These are phyloP conservation scores for Immersiella caudata DNA, from an alignment of 495 filamentous ascomycete species.

Conservation along the genomic window DNA sequence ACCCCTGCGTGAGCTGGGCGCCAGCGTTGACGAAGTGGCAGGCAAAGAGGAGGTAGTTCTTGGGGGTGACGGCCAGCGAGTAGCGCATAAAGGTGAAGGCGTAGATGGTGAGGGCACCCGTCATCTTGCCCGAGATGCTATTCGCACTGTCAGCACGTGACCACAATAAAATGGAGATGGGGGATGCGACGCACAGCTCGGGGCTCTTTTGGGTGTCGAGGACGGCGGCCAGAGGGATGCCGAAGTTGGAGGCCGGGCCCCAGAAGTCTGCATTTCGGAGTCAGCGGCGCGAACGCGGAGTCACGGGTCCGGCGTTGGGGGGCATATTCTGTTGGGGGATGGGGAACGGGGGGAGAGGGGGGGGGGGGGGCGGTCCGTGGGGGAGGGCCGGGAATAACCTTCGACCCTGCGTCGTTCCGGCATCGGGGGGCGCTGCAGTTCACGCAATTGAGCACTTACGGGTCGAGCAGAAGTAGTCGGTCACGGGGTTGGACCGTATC, in stretches of 20 bases:
- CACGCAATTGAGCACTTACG: constrained; percentile 63
- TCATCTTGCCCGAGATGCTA: constrained; percentile 94
- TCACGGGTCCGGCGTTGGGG: not conserved
- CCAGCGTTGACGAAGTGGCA: constrained; percentile 83
- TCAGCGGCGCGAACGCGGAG: not conserved
- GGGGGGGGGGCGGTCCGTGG: not conserved
- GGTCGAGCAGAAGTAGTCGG: constrained; percentile 91
- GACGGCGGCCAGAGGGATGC: constrained; percentile 89
- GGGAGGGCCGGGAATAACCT: not conserved
- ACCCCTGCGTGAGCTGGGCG: constrained; percentile 74
- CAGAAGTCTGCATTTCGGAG: constrained; percentile 74
- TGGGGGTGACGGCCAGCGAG: constrained; percentile 82
- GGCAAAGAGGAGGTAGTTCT: constrained; percentile 91
- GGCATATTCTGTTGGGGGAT: not conserved
- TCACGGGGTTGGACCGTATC: constrained; percentile 82
- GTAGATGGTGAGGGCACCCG: constrained; percentile 78
- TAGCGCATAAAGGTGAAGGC: constrained; percentile 95
- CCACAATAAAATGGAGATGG: too few species aligned
- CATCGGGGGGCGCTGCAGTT: not conserved
- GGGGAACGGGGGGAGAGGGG: not conserved
- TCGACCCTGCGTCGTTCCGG: not conserved
- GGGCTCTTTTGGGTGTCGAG: constrained; percentile 91
- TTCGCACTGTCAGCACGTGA: not conserved
- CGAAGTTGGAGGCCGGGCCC: constrained; percentile 94
- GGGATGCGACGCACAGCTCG: constrained; percentile 71